phyloP scores from a whole-genome alignment of 352 stramenopile species.

The Pythium brassicae region DNA sequence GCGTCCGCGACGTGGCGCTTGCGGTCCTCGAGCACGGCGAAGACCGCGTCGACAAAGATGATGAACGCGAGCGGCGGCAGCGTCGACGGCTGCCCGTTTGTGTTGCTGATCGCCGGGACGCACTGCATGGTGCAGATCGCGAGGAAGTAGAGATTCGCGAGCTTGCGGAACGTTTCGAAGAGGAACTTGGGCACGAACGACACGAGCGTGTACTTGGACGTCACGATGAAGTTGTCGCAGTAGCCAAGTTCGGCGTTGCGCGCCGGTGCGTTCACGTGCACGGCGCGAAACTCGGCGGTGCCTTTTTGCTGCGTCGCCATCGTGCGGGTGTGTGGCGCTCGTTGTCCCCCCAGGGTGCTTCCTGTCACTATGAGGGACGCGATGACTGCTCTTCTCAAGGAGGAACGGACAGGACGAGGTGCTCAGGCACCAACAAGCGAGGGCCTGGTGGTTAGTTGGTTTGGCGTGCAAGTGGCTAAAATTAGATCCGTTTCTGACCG shows the following conservation, averaged over 20 bases:
- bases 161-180: constrained; percentile 87
- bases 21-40: constrained; percentile 84
- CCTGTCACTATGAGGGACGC: no score
- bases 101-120: constrained; percentile 90
- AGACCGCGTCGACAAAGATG: constrained; percentile 86
- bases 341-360: no score
- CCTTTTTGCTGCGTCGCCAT: neutral
- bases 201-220: constrained; percentile 88
- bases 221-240: constrained; percentile 89
- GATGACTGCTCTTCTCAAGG: no score
- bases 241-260: constrained; percentile 57
- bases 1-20: constrained; percentile 83
- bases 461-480: no score
- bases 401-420: no score
- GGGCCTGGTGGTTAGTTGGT: no score
- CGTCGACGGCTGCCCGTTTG: constrained; percentile 79
- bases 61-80: constrained; percentile 89
- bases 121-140: constrained; percentile 85
- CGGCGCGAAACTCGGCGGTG: constrained; percentile 40
- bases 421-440: no score
- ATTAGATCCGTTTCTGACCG: no score
- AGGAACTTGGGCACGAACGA: constrained; percentile 91
- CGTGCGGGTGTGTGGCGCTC: neutral
- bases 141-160: constrained; percentile 94
- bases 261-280: constrained; percentile 54